Percentiles rank a stretch among this genome's conserved stretches.
phyloP scores from a whole-genome alignment of 202 grass and related monocot species.

The Zoysia matrella region DNA sequence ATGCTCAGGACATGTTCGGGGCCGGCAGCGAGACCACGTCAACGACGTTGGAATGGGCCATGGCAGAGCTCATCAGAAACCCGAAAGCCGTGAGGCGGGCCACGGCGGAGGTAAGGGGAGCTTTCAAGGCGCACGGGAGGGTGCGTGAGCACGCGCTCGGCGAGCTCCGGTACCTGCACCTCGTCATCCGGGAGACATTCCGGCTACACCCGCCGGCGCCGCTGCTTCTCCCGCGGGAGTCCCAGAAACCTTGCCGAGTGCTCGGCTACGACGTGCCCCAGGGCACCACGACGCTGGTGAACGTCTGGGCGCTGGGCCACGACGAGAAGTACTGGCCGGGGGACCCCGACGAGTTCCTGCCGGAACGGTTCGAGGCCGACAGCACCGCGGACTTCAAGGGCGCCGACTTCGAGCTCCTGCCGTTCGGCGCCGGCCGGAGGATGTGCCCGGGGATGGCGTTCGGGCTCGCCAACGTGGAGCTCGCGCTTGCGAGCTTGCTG shows the following conservation, averaged over 20 bases:
- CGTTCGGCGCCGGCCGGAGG: too few species aligned
- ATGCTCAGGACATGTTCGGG: conserved; percentile 51
- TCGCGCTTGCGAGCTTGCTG: conserved; percentile 53
- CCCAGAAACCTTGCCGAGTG: conserved; percentile 30
- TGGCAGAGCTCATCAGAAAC: conserved; percentile 43
- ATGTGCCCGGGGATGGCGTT: conserved; percentile 34
- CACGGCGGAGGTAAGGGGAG: conserved; percentile 44
- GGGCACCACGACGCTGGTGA: conserved; percentile 36
- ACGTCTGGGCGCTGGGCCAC: conserved; percentile 62
- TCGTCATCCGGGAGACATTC: conserved; percentile 28
- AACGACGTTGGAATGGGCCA: conserved; percentile 22
- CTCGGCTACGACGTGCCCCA: conserved; percentile 40
- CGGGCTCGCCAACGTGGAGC: conserved; percentile 54
- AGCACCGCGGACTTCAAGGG: too few species aligned
- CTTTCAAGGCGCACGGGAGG: conserved; percentile 6
- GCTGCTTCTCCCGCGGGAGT: conserved; percentile 56
- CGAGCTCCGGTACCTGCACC: too few species aligned
- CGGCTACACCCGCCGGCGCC: conserved; percentile 59
- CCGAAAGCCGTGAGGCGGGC: conserved; percentile 46
- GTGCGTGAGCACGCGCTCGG: conserved; percentile 30
- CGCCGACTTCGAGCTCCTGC: too few species aligned
- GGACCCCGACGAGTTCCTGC: conserved; percentile 12
- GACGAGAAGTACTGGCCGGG: conserved; percentile 49
- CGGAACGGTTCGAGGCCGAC: too few species aligned
- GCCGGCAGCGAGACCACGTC: conserved; percentile 65